Conservation (phyloP, 371 early-diverging fungal species). For the Haplosporangium sp. region DNA sequence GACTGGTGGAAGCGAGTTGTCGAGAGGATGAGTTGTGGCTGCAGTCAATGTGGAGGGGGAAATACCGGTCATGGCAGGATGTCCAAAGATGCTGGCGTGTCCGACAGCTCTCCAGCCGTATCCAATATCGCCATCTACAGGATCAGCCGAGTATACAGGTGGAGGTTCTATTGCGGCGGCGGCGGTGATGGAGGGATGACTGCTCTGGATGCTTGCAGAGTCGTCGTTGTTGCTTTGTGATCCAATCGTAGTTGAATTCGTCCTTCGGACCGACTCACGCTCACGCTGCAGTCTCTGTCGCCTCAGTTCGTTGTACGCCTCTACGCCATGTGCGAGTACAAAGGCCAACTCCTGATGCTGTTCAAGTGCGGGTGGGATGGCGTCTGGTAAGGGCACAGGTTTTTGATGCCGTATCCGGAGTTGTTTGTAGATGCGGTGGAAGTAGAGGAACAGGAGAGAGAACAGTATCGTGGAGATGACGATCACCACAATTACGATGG, state of each 20-base stretch:
- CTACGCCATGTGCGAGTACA: slow-evolving; percentile 41
- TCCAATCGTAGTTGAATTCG: neutral
- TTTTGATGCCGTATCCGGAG: slow-evolving; percentile 26
- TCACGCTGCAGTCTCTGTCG: slow-evolving; percentile 15
- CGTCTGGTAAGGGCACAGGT: slow-evolving; percentile 8
- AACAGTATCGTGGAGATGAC: slow-evolving; percentile 17
- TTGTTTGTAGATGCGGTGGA: slow-evolving; percentile 22
- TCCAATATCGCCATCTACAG: slow-evolving; percentile 29
- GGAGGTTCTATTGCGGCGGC: slow-evolving; percentile 17
- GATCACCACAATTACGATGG: slow-evolving; percentile 14
- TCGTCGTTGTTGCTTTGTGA: slow-evolving; percentile 1
- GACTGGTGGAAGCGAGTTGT: slow-evolving; percentile 1
- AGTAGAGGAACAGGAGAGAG: slow-evolving; percentile 16
- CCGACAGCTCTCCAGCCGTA: slow-evolving; percentile 24
- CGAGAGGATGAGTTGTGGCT: slow-evolving; percentile 11
- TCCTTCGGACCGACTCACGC: neutral
- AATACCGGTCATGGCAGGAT: slow-evolving; percentile 4
- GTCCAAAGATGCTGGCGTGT: neutral
- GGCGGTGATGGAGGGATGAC: slow-evolving; percentile 14
- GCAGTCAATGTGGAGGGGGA: neutral
- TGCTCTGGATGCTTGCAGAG: slow-evolving; percentile 12
- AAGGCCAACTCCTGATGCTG: slow-evolving; percentile 38
- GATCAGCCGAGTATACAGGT: slow-evolving; percentile 21
- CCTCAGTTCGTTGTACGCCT: slow-evolving; percentile 40
- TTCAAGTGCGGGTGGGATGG: slow-evolving; percentile 18